A percentile compares a stretch with the other conserved stretches of the same genome.
Evolutionary conservation across 495 filamentous ascomycete species (phyloP).

Genomic region (Hypomontagnella monticulosa): DNA sequence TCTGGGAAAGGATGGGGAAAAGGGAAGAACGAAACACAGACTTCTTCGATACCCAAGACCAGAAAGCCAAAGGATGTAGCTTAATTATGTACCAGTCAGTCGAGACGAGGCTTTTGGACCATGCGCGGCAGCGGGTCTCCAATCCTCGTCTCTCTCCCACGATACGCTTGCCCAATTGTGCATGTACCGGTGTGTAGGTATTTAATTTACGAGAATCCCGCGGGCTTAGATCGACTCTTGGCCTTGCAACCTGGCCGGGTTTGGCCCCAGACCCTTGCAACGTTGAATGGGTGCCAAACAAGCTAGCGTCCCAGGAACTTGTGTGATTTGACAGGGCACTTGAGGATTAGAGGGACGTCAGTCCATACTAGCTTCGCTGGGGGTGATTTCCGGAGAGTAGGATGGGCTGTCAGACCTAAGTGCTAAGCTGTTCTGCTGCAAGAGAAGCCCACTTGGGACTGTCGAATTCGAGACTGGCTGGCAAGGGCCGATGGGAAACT

Average conservation of each 20-base stretch:
- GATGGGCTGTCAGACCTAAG: slow-evolving; percentile 32
- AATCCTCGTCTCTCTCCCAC: slow-evolving; percentile 40
- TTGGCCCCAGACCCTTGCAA: slow-evolving; percentile 42
- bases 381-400: slow-evolving; percentile 39
- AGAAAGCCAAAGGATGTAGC: slow-evolving; percentile 40
- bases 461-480: slow-evolving; percentile 25
- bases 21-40: slow-evolving; percentile 37
- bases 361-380: slow-evolving; percentile 30
- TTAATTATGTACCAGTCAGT: slow-evolving; percentile 50
- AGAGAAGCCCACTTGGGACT: slow-evolving; percentile 33
- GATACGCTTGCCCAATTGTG: slow-evolving; percentile 37
- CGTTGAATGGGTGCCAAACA: slow-evolving; percentile 41
- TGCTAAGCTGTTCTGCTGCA: slow-evolving; percentile 28
- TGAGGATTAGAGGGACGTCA: slow-evolving; percentile 28
- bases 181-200: slow-evolving; percentile 40
- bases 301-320: slow-evolving; percentile 41
- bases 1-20: slow-evolving; percentile 41
- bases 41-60: slow-evolving; percentile 33
- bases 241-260: slow-evolving; percentile 41
- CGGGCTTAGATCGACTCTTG: slow-evolving; percentile 45
- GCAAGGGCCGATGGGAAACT: slow-evolving; percentile 25
- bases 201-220: slow-evolving; percentile 46
- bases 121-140: slow-evolving; percentile 47
- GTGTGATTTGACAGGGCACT: slow-evolving; percentile 40
- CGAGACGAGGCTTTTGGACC: slow-evolving; percentile 46